Evolutionary conservation across 2,329 filamentous ascomycete genomes (phyloP), one percentile per base, ranked within the genome.

Genomic region (Proliferodiscus dingleyae): DNA sequence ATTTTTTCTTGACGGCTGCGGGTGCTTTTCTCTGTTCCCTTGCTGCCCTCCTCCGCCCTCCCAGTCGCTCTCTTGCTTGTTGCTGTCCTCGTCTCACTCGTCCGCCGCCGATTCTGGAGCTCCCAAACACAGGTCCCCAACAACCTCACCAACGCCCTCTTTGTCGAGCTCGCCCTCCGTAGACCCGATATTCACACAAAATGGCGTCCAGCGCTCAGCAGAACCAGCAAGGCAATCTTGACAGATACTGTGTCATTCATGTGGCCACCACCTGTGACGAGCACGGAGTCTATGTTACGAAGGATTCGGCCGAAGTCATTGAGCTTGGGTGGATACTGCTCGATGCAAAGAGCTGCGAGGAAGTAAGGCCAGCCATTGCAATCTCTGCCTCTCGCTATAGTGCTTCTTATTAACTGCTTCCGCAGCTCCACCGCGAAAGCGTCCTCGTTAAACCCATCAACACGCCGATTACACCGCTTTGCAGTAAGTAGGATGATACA

Each of bases 201-300:
- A 74, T 74, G 18, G 70, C 73, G 67, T 70, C 71, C 45, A 68
- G 67, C 34, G 34, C 23, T 51, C 69, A 71, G 51, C 71, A 72
- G 59, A 64, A 66, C 65, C 74, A 73, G 41, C 79, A 80, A 59
- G 77, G 83, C 59, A 85, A 85, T 71, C 80, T 95, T 70, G 93
- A 98, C 73, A 87, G 91, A 68, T 98, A 95, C 71, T 86, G 96
- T 57, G 88, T 98, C 64, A 95, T 97, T 67, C 93, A 98, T 70
- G 91, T 97, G 64, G 93, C 93, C 54, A 98, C 93, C 28, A 98
- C 93, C 59, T 98, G 93, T 71, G 93, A 98, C 69, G 93, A 98
- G 69, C 93, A 98, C 71, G 93, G 93, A 53, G 93, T 98, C 56
- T 98, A 98, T 69, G 93, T 98, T 49, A 98, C 93, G 50, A 97